Base-by-base conservation (phyloP, 495 filamentous ascomycete genomes). In the Emericellopsis terricola region DNA sequence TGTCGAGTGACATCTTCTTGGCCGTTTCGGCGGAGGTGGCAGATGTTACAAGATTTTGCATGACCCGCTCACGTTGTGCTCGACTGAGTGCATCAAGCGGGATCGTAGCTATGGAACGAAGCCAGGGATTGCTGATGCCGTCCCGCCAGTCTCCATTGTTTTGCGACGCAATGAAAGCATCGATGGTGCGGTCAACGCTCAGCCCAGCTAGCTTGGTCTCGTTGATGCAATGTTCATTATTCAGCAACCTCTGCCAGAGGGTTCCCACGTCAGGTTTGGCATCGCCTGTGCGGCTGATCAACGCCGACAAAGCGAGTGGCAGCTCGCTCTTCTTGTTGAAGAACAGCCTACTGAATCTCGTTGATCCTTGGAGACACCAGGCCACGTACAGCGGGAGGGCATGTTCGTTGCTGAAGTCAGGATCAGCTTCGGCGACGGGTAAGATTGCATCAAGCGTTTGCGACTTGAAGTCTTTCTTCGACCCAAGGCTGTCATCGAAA, bases 141-240 rank as follows among this genome's bases (percentile, higher is more conserved):
- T 16, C 19, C 18, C 17, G 47, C 81, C 65, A 33, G 72, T 70
- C 20, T 62, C 62, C 27, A 11, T 31, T 23, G 5, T 26, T 35
- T 19, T 27, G 15, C 6, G 33, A 35, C 10, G 24, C 33, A 8
- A 78, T 50, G 13, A 83, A 50, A 3, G 77, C 74, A 15, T 74
- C 40, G 14, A 78, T 45, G 10, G 75, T 51, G 7, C 57, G 46
- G 15, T 40, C 42, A 23, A 55, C 40, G 24, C 49, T 38, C 2
- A 45, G 46, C 24, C 48, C 38, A 27, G 21, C 49, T 20, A 21
- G 45, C 15, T 31, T 30, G 8, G 38, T 26, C 40, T 40, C 43
- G 17, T 31, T 45, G 14, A 38, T 31, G 28, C 47, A 47, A 18
- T 42, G 10, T 2, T 29, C 28, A 24, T 42, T 30, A 8, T 36